A percentile compares a stretch with the other conserved stretches of the same genome.
These are phyloP conservation scores for Xylaria acuta DNA, from an alignment of 495 filamentous ascomycete genomes.

Conservation along the genomic window DNA sequence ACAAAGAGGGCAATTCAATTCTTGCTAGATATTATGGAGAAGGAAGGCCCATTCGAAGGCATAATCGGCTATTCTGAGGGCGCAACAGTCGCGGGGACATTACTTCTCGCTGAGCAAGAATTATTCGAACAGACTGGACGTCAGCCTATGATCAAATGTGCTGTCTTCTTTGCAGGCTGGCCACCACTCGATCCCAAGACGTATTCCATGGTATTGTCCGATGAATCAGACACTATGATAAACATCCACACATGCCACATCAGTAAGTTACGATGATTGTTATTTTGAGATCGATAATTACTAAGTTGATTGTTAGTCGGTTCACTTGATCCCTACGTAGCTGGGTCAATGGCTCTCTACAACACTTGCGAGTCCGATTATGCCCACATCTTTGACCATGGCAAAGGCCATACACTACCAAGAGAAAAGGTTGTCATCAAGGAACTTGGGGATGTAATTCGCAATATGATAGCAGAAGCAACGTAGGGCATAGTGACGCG, in stretches of 20 bases:
- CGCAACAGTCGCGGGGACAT: conserved; percentile 61
- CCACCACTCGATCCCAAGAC: conserved; percentile 58
- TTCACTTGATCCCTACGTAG: conserved; percentile 62
- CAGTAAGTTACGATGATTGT: conserved; percentile 43
- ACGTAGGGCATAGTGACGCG: conserved; percentile 2
- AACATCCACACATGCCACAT: conserved; percentile 64
- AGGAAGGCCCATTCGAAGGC: conserved; percentile 57
- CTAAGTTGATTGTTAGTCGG: conserved; percentile 49
- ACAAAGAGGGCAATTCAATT: conserved; percentile 51
- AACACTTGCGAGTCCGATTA: conserved; percentile 64
- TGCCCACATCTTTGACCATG: conserved; percentile 65
- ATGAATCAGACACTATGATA: conserved; percentile 59
- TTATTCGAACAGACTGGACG: conserved; percentile 53
- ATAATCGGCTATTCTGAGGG: conserved; percentile 70
- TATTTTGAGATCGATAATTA: neutral
- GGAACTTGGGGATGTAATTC: conserved; percentile 55
- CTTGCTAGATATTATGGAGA: conserved; percentile 55
- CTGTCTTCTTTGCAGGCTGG: conserved; percentile 64
- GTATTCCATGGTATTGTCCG: conserved; percentile 55
- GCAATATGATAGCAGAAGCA: conserved; percentile 44
- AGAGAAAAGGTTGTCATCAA: conserved; percentile 57
- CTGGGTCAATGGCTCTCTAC: conserved; percentile 63
- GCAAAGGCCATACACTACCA: conserved; percentile 62
- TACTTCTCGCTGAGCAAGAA: conserved; percentile 60
- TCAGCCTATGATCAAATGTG: conserved; percentile 59